A percentile compares a stretch with the other conserved stretches of the same genome.
These are phyloP conservation scores for Leccinellum rugosiceps DNA, from an alignment of 768 basidiomycete species.

Conservation along the genomic window DNA sequence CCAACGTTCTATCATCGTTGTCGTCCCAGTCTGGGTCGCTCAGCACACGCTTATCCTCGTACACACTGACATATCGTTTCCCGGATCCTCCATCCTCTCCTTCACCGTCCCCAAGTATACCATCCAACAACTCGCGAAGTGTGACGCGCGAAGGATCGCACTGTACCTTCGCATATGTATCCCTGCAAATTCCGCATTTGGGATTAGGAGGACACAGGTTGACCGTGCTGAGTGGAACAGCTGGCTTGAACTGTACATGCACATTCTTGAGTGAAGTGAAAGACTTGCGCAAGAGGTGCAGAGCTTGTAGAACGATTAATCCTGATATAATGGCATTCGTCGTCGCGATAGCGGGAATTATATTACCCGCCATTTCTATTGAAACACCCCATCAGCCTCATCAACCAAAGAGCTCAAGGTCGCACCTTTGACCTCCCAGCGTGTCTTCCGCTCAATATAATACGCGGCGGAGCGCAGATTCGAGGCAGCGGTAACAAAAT, in stretches of 20 bases:
- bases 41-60: conserved; percentile 82
- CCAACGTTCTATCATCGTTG: conserved; percentile 76
- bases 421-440: conserved; percentile 95
- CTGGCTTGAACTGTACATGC: conserved; percentile 73
- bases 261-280: conserved; percentile 67
- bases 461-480: conserved; percentile 92
- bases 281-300: conserved; percentile 73
- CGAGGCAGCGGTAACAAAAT: conserved; percentile 93
- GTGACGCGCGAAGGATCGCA: conserved; percentile 71
- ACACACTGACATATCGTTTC: conserved; percentile 69
- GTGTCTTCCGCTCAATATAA: conserved; percentile 81
- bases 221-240: conserved; percentile 73
- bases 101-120: conserved; percentile 55
- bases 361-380: conserved; percentile 98
- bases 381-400: background rate
- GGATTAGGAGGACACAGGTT: conserved; percentile 67
- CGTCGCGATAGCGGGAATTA: conserved; percentile 98
- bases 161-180: conserved; percentile 70
- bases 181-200: conserved; percentile 80
- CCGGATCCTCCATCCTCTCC: conserved; percentile 34
- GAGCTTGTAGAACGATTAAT: conserved; percentile 87
- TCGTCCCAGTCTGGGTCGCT: conserved; percentile 95
- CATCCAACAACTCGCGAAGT: conserved; percentile 69
- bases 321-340: conserved; percentile 98
- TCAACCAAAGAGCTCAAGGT: background rate